Percentiles rank a stretch among this genome's conserved stretches.
Conservation (phyloP, 2,329 filamentous ascomycete species). For the Sporothrix mexicana region DNA sequence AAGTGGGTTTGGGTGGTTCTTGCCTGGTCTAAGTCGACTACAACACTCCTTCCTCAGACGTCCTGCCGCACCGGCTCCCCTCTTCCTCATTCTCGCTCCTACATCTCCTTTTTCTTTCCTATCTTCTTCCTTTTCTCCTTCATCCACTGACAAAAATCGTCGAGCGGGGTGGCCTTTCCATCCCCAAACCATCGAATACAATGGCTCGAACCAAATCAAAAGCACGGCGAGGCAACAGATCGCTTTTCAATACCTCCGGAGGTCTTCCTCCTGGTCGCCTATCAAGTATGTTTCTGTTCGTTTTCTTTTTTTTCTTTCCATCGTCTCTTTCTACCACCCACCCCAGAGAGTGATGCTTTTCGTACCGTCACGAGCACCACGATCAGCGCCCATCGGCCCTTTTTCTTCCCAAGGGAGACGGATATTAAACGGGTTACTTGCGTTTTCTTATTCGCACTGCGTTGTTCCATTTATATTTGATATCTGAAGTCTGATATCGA, state of each 20-base stretch:
- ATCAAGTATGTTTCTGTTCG: constrained; percentile 6
- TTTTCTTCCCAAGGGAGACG: not conserved
- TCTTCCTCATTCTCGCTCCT: not conserved
- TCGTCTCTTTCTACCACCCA: not conserved
- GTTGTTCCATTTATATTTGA: not conserved
- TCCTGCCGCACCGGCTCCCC: not conserved
- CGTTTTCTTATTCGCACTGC: not conserved
- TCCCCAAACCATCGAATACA: not conserved
- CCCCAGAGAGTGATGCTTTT: not conserved
- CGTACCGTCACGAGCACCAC: not conserved
- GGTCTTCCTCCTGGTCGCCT: not conserved
- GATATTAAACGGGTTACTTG: not conserved
- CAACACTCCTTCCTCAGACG: not conserved
- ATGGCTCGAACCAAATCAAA: not conserved
- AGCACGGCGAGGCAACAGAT: no score
- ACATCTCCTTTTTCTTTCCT: not conserved
- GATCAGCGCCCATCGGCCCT: not conserved
- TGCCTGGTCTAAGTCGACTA: constrained; percentile 16
- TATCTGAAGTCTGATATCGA: not conserved
- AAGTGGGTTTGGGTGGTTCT: not conserved
- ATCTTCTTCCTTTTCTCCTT: not conserved
- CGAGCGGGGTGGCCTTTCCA: not conserved
- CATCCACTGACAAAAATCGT: not conserved
- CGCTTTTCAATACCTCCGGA: no score
- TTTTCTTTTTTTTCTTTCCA: no score